Evolutionary conservation across 257 asterid species (phyloP), one percentile per base, ranked within the genome.

Genomic region (Ehretia macrophylla): DNA sequence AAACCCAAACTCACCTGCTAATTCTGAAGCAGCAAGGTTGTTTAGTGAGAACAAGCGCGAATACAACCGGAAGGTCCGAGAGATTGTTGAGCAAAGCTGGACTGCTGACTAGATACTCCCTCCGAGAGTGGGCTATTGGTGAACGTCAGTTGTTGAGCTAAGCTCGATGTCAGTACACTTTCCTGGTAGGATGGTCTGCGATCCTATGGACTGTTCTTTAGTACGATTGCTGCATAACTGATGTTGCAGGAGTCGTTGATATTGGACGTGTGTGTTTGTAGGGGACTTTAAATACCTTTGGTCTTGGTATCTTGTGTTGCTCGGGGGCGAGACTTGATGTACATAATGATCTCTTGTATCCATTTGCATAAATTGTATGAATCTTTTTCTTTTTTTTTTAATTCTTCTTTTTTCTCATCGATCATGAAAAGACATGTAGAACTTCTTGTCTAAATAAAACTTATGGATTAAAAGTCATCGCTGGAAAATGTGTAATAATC

Each of bases 1-100:
- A 47, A 88, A 88, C 63, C 97, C 97, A 39, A 88, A 86, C 70
- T 88, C 97, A 46, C 97, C 95, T 0, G 97, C 97, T 56, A 88
- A 88, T 75, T 85, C 97, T 35, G 97, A 88, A 77, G 97, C 97
- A n/a, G 97, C 94, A 46, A 79, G 94, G 55, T 23, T 88, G 79
- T 88, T 82, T 51, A 88, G 95, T 32, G 97, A 88, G 75, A 88
- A 88, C 75, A 88, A 83, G 73, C 90, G 97, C 0, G 97, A 88
- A 38, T 88, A 88, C 88, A 88, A 88, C 77, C 75, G 97, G 80
- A 88, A 84, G 74, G 94, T 85, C 58, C 95, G 89, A 20, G 97
- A 85, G 74, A 75, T 86, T 63, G 95, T 88, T 49, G 97, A 88
- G 80, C 94, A 88, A 76, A 88, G 97, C 73, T 88, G 97, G 95